Percentiles rank a stretch among this genome's conserved stretches.
Conservation (phyloP, 768 basidiomycete genomes). For the Suillus occidentalis region DNA sequence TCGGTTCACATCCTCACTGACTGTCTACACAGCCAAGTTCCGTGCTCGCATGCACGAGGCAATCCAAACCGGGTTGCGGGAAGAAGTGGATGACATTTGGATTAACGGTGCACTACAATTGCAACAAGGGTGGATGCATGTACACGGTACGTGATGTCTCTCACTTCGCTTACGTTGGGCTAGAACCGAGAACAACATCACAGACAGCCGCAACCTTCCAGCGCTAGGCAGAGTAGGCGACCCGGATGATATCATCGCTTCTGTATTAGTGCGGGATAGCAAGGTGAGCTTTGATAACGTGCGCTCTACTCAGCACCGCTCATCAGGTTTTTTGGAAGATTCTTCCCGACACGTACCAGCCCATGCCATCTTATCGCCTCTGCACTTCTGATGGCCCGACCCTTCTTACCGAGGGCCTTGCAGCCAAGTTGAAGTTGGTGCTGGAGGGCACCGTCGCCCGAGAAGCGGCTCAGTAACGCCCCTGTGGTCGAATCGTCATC, state of each 20-base stretch:
- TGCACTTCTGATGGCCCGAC: constrained; percentile 74
- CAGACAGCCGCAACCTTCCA: constrained; percentile 76
- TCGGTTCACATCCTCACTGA: background rate
- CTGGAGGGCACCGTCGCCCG: constrained; percentile 34
- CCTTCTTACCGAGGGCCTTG: constrained; percentile 68
- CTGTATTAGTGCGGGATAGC: constrained; percentile 70
- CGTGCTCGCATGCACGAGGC: constrained; percentile 58
- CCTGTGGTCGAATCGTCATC: too few species aligned
- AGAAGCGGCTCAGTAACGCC: constrained; percentile 24
- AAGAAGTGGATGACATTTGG: constrained; percentile 66
- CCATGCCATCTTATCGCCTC: constrained; percentile 82
- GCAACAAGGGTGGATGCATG: constrained; percentile 85
- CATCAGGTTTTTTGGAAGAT: constrained; percentile 43
- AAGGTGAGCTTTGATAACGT: constrained; percentile 41
- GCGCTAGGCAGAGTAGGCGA: constrained; percentile 75
- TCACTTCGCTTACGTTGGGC: background rate
- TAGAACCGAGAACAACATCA: background rate
- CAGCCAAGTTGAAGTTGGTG: constrained; percentile 42
- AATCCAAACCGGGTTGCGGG: constrained; percentile 51
- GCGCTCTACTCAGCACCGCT: background rate
- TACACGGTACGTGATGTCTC: constrained; percentile 47
- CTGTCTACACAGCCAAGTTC: constrained; percentile 45
- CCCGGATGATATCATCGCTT: constrained; percentile 80
- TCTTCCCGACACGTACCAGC: constrained; percentile 68
- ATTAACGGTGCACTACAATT: constrained; percentile 63